Conservation (phyloP, 2,329 filamentous ascomycete species). For the Ophiostoma himal-ulmi region DNA sequence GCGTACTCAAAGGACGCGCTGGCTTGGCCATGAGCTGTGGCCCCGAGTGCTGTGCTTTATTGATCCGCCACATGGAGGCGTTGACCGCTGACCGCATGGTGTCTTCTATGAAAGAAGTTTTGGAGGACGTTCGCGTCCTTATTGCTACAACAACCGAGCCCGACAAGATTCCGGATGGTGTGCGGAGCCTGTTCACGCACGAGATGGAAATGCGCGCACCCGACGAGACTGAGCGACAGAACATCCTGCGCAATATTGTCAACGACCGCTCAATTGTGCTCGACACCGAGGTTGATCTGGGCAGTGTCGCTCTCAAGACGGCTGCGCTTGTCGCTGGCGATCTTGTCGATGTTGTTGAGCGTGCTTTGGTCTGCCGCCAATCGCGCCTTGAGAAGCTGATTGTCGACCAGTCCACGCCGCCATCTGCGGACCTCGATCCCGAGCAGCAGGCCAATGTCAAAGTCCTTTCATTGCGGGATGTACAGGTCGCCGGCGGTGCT, state of each 20-base stretch:
- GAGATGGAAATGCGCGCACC: conserved; percentile 91
- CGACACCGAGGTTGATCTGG: conserved; percentile 76
- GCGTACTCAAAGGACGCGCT: conserved; percentile 77
- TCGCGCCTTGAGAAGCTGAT: conserved; percentile 71
- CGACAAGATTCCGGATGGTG: conserved; percentile 85
- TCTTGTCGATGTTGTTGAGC: conserved; percentile 86
- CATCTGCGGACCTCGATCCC: conserved; percentile 9
- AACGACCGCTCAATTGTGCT: conserved; percentile 69
- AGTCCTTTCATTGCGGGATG: conserved; percentile 64
- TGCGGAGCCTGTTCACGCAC: conserved; percentile 88
- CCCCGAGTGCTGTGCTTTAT: conserved; percentile 69
- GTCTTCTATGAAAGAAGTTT: conserved; percentile 73
- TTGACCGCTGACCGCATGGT: conserved; percentile 88
- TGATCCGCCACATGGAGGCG: conserved; percentile 87
- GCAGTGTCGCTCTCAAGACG: conserved; percentile 85
- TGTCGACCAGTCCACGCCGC: background rate
- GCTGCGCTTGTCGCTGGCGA: conserved; percentile 93
- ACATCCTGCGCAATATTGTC: conserved; percentile 73
- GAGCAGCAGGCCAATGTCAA: conserved; percentile 18
- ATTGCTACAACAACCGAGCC: conserved; percentile 93
- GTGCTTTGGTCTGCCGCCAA: conserved; percentile 71
- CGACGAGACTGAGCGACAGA: conserved; percentile 86
- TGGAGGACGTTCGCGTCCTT: conserved; percentile 72
- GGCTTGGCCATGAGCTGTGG: conserved; percentile 88
- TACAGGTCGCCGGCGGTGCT: conserved; percentile 82